Conservation (phyloP, 352 stramenopile genomes). For the Globisporangium mamillatum region DNA sequence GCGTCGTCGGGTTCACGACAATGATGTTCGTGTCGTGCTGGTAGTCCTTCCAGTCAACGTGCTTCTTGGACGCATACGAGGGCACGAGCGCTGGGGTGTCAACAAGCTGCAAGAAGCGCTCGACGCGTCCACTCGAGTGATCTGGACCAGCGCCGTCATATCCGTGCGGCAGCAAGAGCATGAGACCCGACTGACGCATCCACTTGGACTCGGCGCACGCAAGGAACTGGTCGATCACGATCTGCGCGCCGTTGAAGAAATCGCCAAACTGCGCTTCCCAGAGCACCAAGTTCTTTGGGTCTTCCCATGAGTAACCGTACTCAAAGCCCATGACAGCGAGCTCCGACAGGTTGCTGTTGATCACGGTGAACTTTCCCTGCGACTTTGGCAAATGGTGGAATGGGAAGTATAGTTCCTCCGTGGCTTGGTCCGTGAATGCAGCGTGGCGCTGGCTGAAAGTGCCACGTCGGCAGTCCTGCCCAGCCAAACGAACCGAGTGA, state of each 20-base stretch:
- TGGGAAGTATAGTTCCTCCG: slow-evolving; percentile 74
- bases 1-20: slow-evolving; percentile 82
- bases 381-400: slow-evolving; percentile 54
- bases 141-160: slow-evolving; percentile 88
- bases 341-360: slow-evolving; percentile 86
- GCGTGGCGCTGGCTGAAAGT: slow-evolving; percentile 89
- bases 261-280: slow-evolving; percentile 92
- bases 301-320: slow-evolving; percentile 88
- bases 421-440: slow-evolving; percentile 81
- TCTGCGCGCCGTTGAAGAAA: slow-evolving; percentile 88
- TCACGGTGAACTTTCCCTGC: slow-evolving; percentile 49
- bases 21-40: slow-evolving; percentile 83
- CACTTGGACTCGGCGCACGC: slow-evolving; percentile 87
- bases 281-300: slow-evolving; percentile 75
- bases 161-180: slow-evolving; percentile 83
- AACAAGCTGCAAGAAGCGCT: slow-evolving; percentile 88
- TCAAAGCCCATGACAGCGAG: slow-evolving; percentile 88
- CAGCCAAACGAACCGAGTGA: slow-evolving; percentile 78
- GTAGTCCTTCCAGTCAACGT: slow-evolving; percentile 52
- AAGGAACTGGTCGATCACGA: slow-evolving; percentile 89
- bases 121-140: slow-evolving; percentile 77
- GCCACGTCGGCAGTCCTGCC: slow-evolving; percentile 85
- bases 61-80: slow-evolving; percentile 26
- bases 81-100: slow-evolving; percentile 60
- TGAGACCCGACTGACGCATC: slow-evolving; percentile 84